Evolutionary conservation across 805 yeast genomes (phyloP).

Genomic region (Metschnikowia hibisci): DNA sequence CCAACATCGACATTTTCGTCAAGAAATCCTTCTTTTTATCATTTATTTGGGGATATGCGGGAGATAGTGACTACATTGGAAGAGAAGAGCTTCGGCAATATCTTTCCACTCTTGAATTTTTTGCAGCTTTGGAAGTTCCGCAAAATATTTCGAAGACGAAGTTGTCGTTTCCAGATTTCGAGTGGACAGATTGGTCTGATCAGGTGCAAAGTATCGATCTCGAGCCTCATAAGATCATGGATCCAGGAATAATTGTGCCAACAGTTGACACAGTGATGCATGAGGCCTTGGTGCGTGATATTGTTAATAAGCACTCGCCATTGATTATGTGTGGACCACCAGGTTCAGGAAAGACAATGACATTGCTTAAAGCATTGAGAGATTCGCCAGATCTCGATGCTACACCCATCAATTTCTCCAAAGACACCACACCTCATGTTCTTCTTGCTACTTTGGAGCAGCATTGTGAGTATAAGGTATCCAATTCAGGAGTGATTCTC

Average conservation of each 20-base stretch:
- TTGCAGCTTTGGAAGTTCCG: conserved; percentile 13
- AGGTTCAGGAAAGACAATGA: conserved; percentile 96
- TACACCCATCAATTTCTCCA: conserved; percentile 75
- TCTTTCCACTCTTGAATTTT: conserved; percentile 20
- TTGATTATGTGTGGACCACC: conserved; percentile 91
- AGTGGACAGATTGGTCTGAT: conserved; percentile 42
- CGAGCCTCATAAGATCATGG: conserved; percentile 55
- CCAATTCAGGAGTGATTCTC: conserved; percentile 49
- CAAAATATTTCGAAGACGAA: conserved; percentile 37
- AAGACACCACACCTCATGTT: conserved; percentile 63
- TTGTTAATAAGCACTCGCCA: conserved; percentile 55
- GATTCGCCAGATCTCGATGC: conserved; percentile 55
- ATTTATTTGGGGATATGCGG: conserved; percentile 62
- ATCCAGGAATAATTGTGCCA: conserved; percentile 66
- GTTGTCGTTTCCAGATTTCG: conserved; percentile 41
- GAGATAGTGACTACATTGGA: conserved; percentile 44
- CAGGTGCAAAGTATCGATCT: conserved; percentile 42
- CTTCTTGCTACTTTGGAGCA: conserved; percentile 67
- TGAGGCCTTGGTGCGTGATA: conserved; percentile 53
- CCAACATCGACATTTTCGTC: conserved; percentile 27
- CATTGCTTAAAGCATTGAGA: conserved; percentile 64
- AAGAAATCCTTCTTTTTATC: conserved; percentile 35
- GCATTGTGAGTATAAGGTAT: conserved; percentile 56
- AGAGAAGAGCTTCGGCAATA: conserved; percentile 35
- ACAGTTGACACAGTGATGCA: conserved; percentile 75